Conservation (phyloP, 176 grass and related monocot genomes). For the Bothriochloa decipiens region DNA sequence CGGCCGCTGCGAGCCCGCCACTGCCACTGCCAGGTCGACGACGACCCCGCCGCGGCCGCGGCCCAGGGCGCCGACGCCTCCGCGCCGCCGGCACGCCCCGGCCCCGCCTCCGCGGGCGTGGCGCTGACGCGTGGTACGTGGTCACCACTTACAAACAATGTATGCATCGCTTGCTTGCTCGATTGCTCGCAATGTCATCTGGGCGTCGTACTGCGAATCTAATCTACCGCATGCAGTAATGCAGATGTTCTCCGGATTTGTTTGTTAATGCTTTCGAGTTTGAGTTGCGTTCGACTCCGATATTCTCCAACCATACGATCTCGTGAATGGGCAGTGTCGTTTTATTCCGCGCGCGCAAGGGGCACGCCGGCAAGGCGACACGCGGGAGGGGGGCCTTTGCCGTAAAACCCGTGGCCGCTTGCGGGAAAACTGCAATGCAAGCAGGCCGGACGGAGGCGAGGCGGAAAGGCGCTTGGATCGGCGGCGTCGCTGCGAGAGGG, state of each 20-base stretch:
- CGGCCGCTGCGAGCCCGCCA: neutral
- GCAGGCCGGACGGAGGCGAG: neutral
- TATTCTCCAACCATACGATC: neutral
- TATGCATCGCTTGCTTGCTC: neutral
- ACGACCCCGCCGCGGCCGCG: neutral
- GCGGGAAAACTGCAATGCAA: neutral
- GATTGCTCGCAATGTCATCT: conserved; percentile 12
- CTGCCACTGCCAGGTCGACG: neutral
- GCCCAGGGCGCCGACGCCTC: conserved; percentile 1
- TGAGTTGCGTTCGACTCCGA: neutral
- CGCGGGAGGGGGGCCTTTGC: neutral
- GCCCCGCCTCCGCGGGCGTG: conserved; percentile 16
- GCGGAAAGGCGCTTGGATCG: conserved; percentile 2
- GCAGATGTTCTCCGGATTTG: neutral
- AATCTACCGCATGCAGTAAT: neutral
- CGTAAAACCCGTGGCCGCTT: conserved; percentile 28
- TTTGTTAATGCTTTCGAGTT: neutral
- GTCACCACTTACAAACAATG: neutral
- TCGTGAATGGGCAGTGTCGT: neutral
- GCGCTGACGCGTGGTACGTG: conserved; percentile 5
- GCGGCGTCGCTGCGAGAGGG: neutral
- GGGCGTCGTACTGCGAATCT: conserved; percentile 7
- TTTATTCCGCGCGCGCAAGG: conserved; percentile 10
- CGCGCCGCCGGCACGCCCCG: conserved; percentile 20
- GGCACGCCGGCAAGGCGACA: neutral